These are phyloP conservation scores for Babesia divergens DNA, from an alignment of 169 alveolate species.

Conservation along the genomic window DNA sequence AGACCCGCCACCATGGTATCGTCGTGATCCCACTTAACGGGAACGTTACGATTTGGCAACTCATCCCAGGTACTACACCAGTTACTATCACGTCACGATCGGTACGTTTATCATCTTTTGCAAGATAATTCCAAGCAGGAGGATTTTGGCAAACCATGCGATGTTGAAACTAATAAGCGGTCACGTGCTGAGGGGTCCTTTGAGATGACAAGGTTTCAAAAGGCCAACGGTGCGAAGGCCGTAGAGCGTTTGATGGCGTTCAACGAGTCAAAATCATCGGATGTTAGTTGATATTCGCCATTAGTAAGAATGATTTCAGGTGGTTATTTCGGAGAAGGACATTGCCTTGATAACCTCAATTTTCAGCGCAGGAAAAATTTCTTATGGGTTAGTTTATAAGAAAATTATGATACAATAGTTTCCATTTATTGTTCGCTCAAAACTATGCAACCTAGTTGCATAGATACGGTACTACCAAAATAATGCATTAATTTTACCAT, in stretches of 20 bases:
- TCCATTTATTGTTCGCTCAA: no score
- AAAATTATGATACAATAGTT: no score
- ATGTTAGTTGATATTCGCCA: background rate
- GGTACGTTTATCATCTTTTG: background rate
- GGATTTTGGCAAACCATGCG: background rate
- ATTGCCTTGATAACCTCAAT: background rate
- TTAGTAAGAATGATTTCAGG: background rate
- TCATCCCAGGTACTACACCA: constrained; percentile 1
- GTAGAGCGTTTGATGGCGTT: constrained; percentile 5
- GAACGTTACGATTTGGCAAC: constrained; percentile 34
- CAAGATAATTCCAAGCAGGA: background rate
- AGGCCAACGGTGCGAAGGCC: constrained; percentile 47
- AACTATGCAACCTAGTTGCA: no score
- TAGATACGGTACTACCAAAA: background rate
- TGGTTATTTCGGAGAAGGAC: constrained; percentile 3
- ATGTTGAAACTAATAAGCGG: background rate
- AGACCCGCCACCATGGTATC: constrained; percentile 19
- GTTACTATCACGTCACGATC: background rate
- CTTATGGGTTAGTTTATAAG: no score
- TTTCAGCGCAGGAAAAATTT: background rate
- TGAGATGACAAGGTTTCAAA: constrained; percentile 35
- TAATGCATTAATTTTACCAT: background rate
- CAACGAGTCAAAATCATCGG: background rate
- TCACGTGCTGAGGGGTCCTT: background rate
- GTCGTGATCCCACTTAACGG: constrained; percentile 39